A percentile compares a stretch with the other conserved stretches of the same genome.
Conservation (phyloP, 139 green algal genomes). For the Diplosphaera chodatii region DNA sequence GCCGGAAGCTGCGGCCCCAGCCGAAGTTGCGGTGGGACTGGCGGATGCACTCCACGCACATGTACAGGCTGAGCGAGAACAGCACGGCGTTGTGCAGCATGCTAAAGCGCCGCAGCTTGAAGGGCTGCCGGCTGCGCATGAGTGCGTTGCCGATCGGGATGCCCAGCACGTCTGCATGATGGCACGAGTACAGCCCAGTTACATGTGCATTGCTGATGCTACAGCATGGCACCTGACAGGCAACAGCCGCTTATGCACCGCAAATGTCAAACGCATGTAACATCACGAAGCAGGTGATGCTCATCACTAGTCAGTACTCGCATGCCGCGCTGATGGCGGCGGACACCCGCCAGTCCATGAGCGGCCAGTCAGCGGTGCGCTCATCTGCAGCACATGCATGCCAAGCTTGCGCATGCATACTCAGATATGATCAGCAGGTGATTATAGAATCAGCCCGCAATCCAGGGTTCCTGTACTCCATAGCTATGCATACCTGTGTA, state of each 20-base stretch:
- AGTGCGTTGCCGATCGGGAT: background rate
- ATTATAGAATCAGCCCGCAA: too few species aligned
- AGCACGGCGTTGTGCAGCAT: slow-evolving; percentile 41
- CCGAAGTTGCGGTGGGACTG: slow-evolving; percentile 25
- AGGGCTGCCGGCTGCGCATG: background rate
- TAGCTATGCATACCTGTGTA: too few species aligned
- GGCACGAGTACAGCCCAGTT: too few species aligned
- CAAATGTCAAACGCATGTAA: too few species aligned
- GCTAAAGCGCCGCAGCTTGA: slow-evolving; percentile 6
- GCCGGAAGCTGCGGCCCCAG: slow-evolving; percentile 6
- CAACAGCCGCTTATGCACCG: too few species aligned
- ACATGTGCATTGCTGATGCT: too few species aligned
- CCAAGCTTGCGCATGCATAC: too few species aligned
- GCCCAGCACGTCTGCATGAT: slow-evolving; percentile 5
- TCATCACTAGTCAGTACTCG: slow-evolving; percentile 1
- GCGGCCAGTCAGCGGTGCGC: slow-evolving; percentile 21
- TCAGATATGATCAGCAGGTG: too few species aligned
- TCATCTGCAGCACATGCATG: too few species aligned
- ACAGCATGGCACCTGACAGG: too few species aligned
- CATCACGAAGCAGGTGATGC: too few species aligned
- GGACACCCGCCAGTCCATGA: slow-evolving; percentile 19
- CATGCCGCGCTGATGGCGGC: slow-evolving; percentile 17
- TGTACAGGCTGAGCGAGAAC: slow-evolving; percentile 31
- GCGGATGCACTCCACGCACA: slow-evolving; percentile 17
- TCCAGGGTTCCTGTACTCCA: too few species aligned